Base-by-base conservation (phyloP, 345 rosid genomes). In the Salix caprea region DNA sequence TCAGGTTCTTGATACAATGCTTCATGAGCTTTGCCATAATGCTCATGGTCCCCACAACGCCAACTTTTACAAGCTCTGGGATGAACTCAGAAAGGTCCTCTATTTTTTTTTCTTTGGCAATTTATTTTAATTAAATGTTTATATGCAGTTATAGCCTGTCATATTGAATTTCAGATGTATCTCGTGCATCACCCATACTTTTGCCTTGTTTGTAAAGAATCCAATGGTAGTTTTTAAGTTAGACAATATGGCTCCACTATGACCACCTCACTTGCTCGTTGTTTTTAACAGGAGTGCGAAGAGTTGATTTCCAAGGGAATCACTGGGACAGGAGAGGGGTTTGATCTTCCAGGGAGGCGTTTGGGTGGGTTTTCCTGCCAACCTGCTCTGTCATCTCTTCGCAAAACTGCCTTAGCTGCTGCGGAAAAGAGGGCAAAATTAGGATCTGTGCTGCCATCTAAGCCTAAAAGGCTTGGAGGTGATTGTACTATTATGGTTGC, bases 11-110 rank as follows among this genome's bases (percentile, higher is more conserved):
- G 97, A 93, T 84, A 93, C 99, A 2, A 92, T 93, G 98, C 98
- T 92, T 83, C 99, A 93, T 36, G 97, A 96, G 84, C 94, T 96
- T 62, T 93, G 97, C 79, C 99, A 93, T 77, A 96, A 90, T 78
- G 92, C 34, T 39, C 93, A 89, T 61, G 92, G 91, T 78, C 95
- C 98, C 86, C 98, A 93, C 28, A 91, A 93, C 70, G 94, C 98
- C 44, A 82, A 28, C 74, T 96, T 96, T 81, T 96, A 96, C 86
- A 86, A 89, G 83, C 92, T 96, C 32, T 96, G 97, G 99, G 98
- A 93, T 82, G 95, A 96, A 70, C 94, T 96, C 37, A 88, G 96
- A 72, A 87, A 87, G 95, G 97, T 90, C 28, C 7, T 64, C 9
- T 4, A 8, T 37, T 48, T 61, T 11, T 44, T 21, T 40, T 36